These are phyloP conservation scores for Colletotrichum simmondsii DNA, from an alignment of 2,329 filamentous ascomycete species.

Conservation along the genomic window DNA sequence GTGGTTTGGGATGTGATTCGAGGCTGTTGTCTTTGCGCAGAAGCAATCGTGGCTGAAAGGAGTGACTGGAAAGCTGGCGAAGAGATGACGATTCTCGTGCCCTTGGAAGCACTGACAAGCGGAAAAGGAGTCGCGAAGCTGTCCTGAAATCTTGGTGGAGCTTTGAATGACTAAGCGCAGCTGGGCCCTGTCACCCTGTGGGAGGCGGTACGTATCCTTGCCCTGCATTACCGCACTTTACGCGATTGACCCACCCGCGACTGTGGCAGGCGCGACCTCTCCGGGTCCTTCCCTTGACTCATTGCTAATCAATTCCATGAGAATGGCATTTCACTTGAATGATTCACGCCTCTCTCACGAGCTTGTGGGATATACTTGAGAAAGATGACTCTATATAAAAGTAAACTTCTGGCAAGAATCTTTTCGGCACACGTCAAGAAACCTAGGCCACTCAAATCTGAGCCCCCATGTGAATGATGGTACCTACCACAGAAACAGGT, in stretches of 20 bases:
- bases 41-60: conserved; percentile 7
- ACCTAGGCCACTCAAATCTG: too few relatives aligned
- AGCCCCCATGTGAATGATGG: too few relatives aligned
- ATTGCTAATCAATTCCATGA: not conserved
- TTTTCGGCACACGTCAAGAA: too few relatives aligned
- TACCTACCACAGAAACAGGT: too few relatives aligned
- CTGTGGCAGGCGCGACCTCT: not conserved
- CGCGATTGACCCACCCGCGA: not conserved
- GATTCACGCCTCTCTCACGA: not conserved
- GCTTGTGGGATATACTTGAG: too few relatives aligned
- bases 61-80: conserved; percentile 27
- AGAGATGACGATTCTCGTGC: conserved; percentile 11
- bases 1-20: not conserved
- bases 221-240: not conserved
- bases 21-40: not conserved
- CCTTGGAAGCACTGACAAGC: conserved; percentile 5
- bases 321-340: not conserved
- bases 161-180: conserved; percentile 3
- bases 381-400: too few relatives aligned
- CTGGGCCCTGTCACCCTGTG: not conserved
- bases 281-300: not conserved
- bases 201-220: not conserved
- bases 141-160: conserved; percentile 21
- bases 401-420: too few relatives aligned
- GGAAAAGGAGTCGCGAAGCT: conserved; percentile 37